Evolutionary conservation across 2,329 filamentous ascomycete species (phyloP).

Genomic region (Penicillium sp.): DNA sequence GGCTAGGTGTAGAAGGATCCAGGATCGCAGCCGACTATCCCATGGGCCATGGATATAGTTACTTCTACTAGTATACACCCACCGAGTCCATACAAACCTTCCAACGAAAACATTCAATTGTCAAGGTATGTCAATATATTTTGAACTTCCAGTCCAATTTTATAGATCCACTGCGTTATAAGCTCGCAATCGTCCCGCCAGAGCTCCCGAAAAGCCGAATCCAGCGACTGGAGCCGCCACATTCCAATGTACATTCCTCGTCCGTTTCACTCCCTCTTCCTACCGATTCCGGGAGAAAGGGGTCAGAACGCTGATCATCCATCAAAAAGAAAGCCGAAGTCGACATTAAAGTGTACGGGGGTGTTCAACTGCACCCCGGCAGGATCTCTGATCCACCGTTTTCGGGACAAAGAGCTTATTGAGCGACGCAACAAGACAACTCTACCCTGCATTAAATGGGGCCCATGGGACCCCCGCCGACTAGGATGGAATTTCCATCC

Average conservation of each 20-base stretch:
- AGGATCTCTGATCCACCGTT: neutral
- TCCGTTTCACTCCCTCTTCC: conserved; percentile 11
- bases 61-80: too few relatives aligned
- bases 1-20: too few relatives aligned
- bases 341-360: neutral
- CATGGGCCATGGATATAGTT: too few relatives aligned
- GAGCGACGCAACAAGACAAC: neutral
- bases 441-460: conserved; percentile 9
- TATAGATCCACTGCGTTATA: too few relatives aligned
- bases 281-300: conserved; percentile 8
- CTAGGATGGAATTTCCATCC: neutral
- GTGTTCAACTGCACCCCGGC: neutral
- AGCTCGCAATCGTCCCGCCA: too few relatives aligned
- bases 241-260: conserved; percentile 21
- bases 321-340: neutral
- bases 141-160: too few relatives aligned
- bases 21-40: too few relatives aligned
- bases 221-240: conserved; percentile 4
- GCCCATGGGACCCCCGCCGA: neutral
- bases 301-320: neutral
- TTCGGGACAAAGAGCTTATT: conserved; percentile 1
- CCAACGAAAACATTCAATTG: too few relatives aligned
- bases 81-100: too few relatives aligned
- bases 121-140: too few relatives aligned
- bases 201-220: neutral